Percentiles rank a stretch among this genome's conserved stretches.
These are phyloP conservation scores for Kodamaea leandrae DNA, from an alignment of 805 yeast genomes.

Conservation along the genomic window DNA sequence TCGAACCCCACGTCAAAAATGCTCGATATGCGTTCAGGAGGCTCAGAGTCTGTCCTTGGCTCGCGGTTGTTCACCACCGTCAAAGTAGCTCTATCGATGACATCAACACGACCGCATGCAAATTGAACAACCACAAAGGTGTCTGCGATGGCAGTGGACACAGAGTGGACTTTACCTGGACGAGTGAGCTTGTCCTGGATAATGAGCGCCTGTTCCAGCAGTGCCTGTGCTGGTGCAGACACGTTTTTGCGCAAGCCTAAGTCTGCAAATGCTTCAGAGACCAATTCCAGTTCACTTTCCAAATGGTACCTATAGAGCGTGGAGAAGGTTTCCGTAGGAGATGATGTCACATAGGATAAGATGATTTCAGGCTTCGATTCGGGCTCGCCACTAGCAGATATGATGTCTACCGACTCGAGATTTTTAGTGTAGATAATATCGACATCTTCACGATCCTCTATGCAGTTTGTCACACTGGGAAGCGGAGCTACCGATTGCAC, in stretches of 20 bases:
- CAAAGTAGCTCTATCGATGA: constrained; percentile 40
- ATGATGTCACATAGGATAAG: constrained; percentile 33
- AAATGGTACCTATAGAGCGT: constrained; percentile 30
- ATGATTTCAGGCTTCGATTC: constrained; percentile 47
- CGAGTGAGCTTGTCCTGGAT: constrained; percentile 29
- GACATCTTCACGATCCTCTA: constrained; percentile 13
- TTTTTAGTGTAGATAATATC: constrained; percentile 9
- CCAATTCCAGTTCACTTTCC: constrained; percentile 18
- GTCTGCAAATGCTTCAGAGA: constrained; percentile 31
- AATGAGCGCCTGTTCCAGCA: constrained; percentile 13
- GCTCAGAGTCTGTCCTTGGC: neutral
- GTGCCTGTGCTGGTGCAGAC: neutral
- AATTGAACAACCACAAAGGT: constrained; percentile 37
- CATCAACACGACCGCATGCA: constrained; percentile 45
- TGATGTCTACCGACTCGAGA: constrained; percentile 35
- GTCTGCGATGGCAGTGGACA: constrained; percentile 39
- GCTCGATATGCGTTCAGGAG: constrained; percentile 26
- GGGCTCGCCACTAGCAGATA: constrained; percentile 45
- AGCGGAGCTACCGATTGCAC: constrained; percentile 28
- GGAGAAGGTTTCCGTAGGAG: constrained; percentile 15
- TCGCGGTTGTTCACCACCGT: constrained; percentile 18
- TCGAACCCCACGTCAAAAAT: constrained; percentile 55
- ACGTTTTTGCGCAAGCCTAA: constrained; percentile 25
- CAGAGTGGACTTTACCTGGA: constrained; percentile 26
- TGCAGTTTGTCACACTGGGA: constrained; percentile 18